Base-by-base conservation (phyloP, 1,139 yeast genomes). In the Candida sp. region DNA sequence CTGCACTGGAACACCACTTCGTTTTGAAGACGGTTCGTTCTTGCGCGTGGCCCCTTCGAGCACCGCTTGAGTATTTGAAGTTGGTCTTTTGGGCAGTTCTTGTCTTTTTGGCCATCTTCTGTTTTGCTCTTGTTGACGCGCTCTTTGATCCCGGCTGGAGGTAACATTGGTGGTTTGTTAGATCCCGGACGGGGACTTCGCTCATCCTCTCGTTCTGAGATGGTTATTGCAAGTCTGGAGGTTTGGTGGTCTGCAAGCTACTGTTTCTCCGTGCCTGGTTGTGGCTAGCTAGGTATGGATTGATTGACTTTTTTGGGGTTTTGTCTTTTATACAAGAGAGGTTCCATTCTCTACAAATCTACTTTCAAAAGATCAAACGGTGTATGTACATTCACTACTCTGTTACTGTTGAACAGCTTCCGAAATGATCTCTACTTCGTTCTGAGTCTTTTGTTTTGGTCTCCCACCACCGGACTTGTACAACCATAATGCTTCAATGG, bases 401-500 rank as follows among this genome's bases (percentile, higher is more conserved):
- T 37, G 11, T 22, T 34, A 34, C 8, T 42, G 38, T 41, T 48
- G 51, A 45, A 50, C 48, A 30, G 52, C 44, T 54, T 53, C 34
- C 48, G 50, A 25, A 22, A 59, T 53, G 26, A 57, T 52, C 27
- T 56, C 58, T 9, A 52, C 58, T 41, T 55, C 59, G 5, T 50
- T 46, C 11, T 55, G 44, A 2, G n/a, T 35, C 4, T 35, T 35
- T 34, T n/a, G 9, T 33, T 57, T 47, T 5, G 69, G 66, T 48
- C 66, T 72, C 2, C 92, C 92, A 4, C 90, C 90, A n/a, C 90
- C 92, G 62, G 86, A 82, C 60, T 80, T 86, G 94, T 96, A 91
- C 49, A 93, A 74, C 98, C 98, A 94, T 42, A 94, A 77, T 0
- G 98, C 98, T 58, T 94, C 99, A 25, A 90, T 80, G 1, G 98